phyloP scores from a whole-genome alignment of 163 green algal genomes.

The Volvox carteri region DNA sequence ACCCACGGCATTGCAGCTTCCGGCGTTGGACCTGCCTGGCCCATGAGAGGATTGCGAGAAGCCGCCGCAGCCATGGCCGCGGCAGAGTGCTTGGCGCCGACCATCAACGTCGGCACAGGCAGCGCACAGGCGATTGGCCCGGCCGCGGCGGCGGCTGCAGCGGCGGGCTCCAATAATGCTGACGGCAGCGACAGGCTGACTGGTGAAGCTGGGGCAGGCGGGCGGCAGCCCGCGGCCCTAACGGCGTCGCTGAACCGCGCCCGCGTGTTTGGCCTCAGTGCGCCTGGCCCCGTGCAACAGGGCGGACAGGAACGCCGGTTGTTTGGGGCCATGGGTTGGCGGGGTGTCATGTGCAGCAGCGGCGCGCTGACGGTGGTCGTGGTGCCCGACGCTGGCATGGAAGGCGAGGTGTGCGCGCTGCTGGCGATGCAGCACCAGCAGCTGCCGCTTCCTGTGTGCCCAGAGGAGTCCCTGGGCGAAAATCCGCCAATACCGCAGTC shows the following conservation, averaged over 20 bases:
- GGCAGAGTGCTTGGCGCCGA: background rate
- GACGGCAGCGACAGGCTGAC: background rate
- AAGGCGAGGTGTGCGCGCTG: conserved; percentile 36
- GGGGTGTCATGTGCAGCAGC: conserved; percentile 3
- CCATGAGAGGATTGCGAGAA: background rate
- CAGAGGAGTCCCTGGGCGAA: background rate
- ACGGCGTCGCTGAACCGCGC: background rate
- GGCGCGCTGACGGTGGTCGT: conserved; percentile 40
- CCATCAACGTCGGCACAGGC: background rate
- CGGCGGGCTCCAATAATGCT: background rate
- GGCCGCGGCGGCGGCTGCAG: background rate
- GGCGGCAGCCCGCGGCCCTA: background rate
- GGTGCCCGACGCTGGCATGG: conserved; percentile 37
- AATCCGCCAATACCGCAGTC: background rate
- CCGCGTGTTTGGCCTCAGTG: background rate
- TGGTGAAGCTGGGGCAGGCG: background rate
- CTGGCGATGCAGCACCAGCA: conserved; percentile 46
- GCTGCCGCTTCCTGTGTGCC: conserved; percentile 15
- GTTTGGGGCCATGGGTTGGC: background rate
- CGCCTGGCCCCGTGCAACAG: background rate
- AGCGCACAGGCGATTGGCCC: background rate
- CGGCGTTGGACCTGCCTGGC: background rate
- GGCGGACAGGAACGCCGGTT: background rate
- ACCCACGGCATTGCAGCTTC: background rate
- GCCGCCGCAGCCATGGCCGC: too few species aligned